Evolutionary conservation across 176 grass and related monocot genomes (phyloP), one percentile per base, ranked within the genome.

Genomic region (Echinochloa phyllopogon): DNA sequence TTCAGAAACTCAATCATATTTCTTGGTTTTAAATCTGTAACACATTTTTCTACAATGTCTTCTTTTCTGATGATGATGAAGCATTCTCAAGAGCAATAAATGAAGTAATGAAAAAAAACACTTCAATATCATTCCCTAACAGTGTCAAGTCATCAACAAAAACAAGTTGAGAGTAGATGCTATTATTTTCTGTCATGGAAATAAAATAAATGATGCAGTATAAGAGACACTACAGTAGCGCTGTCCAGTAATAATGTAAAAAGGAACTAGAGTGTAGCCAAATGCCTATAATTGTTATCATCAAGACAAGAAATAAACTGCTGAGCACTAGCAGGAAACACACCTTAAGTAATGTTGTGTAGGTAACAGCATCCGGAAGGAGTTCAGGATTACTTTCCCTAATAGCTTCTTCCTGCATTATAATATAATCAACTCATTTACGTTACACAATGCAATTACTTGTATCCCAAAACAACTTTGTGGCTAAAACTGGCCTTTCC

Each of bases 311-410:
- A n/a, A 2, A 84, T 10, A 16, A 72, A 62, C 43, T 42, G 18
- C 41, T 79, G 24, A 3, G 24, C 55, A 36, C 18, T 72, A 40
- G 40, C 21, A 48, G 72, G 56, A 7, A 64, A 5, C 65, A 64
- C 82, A 98, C 95, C 93, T 95, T 92, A 75, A 95, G 91, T 83
- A 95, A 84, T 68, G 89, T 95, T 83, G 95, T 95, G 87, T 98
- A 98, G 44, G 93, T 98, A 86, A 98, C 67, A 81, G 87, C 82
- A 87, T 95, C 95, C 4, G 95, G 93, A 33, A 93, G 87, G 79
- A 98, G 91, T 58, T 92, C 76, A 55, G 74, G 73, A 76, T 88
- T 86, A 75, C 52, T 83, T 83, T 72, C 86, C 68, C 50, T 90
- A 69, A 48, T 85, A 86, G 93, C 89, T 95, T 95, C 91, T 86